These are phyloP conservation scores for Nigrograna mackinnonii DNA, from an alignment of 2,329 filamentous ascomycete genomes.

Conservation along the genomic window DNA sequence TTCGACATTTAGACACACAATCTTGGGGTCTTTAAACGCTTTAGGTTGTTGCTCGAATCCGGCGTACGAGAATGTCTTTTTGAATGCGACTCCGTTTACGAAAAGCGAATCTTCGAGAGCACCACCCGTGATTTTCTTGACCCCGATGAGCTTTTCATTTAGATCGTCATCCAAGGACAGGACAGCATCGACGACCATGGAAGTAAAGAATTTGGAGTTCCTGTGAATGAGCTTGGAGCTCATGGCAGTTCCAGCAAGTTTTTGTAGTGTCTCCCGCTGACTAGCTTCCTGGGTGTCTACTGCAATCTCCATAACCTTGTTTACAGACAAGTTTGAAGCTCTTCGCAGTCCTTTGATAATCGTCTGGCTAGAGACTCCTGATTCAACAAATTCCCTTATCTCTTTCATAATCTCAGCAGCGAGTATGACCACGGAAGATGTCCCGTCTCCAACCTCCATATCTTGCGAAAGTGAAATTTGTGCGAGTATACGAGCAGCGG, in stretches of 20 bases:
- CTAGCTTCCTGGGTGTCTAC: slow-evolving; percentile 81
- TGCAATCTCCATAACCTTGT: slow-evolving; percentile 98
- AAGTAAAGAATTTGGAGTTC: slow-evolving; percentile 95
- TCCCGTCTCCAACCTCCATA: slow-evolving; percentile 97
- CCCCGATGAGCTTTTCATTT: slow-evolving; percentile 95
- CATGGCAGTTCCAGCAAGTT: slow-evolving; percentile 95
- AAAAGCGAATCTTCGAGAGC: slow-evolving; percentile 95
- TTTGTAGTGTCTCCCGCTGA: slow-evolving; percentile 83
- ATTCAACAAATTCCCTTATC: slow-evolving; percentile 92
- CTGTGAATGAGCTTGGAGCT: slow-evolving; percentile 99
- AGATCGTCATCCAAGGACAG: slow-evolving; percentile 93
- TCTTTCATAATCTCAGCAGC: slow-evolving; percentile 99
- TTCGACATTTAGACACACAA: slow-evolving; percentile 97
- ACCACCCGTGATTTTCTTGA: slow-evolving; percentile 98
- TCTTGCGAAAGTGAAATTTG: slow-evolving; percentile 99
- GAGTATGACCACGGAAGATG: slow-evolving; percentile 93
- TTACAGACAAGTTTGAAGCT: slow-evolving; percentile 87
- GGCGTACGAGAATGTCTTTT: slow-evolving; percentile 99
- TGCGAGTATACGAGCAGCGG: slow-evolving; percentile 93
- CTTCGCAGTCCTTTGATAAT: slow-evolving; percentile 95
- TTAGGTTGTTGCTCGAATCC: slow-evolving; percentile 99
- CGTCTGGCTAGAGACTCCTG: slow-evolving; percentile 94
- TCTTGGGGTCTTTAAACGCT: slow-evolving; percentile 90
- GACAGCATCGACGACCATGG: slow-evolving; percentile 97
- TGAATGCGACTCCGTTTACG: slow-evolving; percentile 97